Conservation (phyloP, 2,329 filamentous ascomycete genomes). For the Fusarium coffeatum region DNA sequence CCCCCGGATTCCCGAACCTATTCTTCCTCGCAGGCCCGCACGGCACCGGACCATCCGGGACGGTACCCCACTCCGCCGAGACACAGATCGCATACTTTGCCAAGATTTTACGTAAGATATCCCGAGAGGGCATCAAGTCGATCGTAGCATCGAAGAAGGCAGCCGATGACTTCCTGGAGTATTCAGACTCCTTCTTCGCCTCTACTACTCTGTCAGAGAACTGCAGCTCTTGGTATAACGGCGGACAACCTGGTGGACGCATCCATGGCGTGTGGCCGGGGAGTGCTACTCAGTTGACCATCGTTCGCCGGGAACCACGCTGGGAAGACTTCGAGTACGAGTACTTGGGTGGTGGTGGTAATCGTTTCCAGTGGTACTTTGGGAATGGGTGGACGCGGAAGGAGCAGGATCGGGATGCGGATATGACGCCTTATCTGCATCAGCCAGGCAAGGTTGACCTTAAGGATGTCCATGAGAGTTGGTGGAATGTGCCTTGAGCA, state of each 20-base stretch:
- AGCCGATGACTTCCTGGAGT: neutral
- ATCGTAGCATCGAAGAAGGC: neutral
- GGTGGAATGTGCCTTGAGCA: neutral
- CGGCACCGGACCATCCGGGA: neutral
- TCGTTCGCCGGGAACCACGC: neutral
- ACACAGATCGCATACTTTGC: neutral
- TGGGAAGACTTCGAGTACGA: slow-evolving; percentile 4
- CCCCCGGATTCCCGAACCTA: neutral
- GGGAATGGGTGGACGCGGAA: neutral
- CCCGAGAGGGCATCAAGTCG: neutral
- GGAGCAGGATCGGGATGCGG: neutral
- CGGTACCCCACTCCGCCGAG: neutral
- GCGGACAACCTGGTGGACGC: neutral
- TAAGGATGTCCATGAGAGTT: neutral
- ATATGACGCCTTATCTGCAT: slow-evolving; percentile 1
- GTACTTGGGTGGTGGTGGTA: neutral
- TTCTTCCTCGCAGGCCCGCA: neutral
- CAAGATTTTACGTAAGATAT: neutral
- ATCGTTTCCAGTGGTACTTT: slow-evolving; percentile 4
- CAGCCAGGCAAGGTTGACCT: neutral
- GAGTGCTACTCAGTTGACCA: neutral
- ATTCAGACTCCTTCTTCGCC: neutral
- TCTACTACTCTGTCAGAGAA: neutral
- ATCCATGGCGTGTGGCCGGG: slow-evolving; percentile 2
- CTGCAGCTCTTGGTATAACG: slow-evolving; percentile 2